Conservation (phyloP, 2,329 filamentous ascomycete genomes). For the Nemania sp. region DNA sequence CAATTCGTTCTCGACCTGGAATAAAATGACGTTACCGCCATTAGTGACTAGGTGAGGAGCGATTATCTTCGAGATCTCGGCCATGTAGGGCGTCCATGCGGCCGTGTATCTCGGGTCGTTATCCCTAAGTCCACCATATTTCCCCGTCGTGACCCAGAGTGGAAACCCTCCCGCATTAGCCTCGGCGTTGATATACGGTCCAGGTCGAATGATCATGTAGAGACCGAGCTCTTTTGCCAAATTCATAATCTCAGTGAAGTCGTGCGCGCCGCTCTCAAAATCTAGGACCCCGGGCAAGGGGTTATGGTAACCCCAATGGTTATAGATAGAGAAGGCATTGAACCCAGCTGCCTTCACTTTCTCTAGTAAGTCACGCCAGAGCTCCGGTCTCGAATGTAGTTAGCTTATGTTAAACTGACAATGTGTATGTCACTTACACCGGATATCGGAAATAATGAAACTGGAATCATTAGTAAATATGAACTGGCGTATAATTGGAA, state of each 20-base stretch:
- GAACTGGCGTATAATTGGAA: background rate
- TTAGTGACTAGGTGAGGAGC: slow-evolving; percentile 67
- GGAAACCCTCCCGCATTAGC: slow-evolving; percentile 72
- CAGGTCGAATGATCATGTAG: slow-evolving; percentile 67
- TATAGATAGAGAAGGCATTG: slow-evolving; percentile 59
- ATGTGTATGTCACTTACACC: slow-evolving; percentile 50
- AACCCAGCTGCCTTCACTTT: slow-evolving; percentile 59
- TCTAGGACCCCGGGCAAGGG: slow-evolving; percentile 55
- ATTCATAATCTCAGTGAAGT: slow-evolving; percentile 64
- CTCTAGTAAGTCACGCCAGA: slow-evolving; percentile 58
- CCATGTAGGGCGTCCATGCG: slow-evolving; percentile 67
- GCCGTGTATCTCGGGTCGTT: slow-evolving; percentile 64
- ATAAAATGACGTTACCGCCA: slow-evolving; percentile 67
- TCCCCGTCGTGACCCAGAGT: slow-evolving; percentile 71
- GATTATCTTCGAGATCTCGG: slow-evolving; percentile 62
- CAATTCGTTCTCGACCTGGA: slow-evolving; percentile 70
- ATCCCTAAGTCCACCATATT: slow-evolving; percentile 64
- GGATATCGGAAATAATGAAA: slow-evolving; percentile 59
- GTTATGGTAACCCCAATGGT: slow-evolving; percentile 58
- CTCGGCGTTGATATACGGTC: slow-evolving; percentile 74
- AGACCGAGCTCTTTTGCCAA: slow-evolving; percentile 66
- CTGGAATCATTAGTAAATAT: slow-evolving; percentile 39
- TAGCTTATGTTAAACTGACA: background rate
- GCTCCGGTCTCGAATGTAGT: slow-evolving; percentile 46
- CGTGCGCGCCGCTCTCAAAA: slow-evolving; percentile 64